Evolutionary conservation across 192 early-diverging fungal genomes (phyloP), one percentile per base, ranked within the genome.

Genomic region (Geranomyces variabilis): DNA sequence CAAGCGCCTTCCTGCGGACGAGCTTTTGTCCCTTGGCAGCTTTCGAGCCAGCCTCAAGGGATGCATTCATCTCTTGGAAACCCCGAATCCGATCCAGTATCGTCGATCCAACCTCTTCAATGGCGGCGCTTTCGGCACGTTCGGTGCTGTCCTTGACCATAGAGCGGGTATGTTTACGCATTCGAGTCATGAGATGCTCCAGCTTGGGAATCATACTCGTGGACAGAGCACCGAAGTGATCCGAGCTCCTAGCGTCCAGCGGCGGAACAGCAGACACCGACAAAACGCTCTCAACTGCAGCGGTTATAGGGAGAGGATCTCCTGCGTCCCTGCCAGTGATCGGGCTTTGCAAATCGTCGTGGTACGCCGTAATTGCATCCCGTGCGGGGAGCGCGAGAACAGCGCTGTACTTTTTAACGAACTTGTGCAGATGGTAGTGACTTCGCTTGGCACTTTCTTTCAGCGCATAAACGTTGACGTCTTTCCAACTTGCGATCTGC

Each of bases 401-500:
- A 43, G 90, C 89, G 1, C 91, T 80, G 75, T 94, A 96, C 69
- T 92, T 90, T 28, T 89, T 90, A 48, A 99, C 83, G 69, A 94
- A 94, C 80, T 96, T 97, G 76, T 91, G 80, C 55, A 99, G 76
- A 36, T 95, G 94, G 61, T 89, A 80, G 78, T 99, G 97, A 9
- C 95, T 94, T 79, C 92, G 89, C 45, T 89, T 90, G 0, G 97
- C 94, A 81, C 92, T 93, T 65, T 93, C 92, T 28, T 90, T 86
- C 36, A 99, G 77, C 0, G 97, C 95, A 66, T 90, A 92, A 10
- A 95, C 91, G 69, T 96, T 99, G 19, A 94, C 90, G 75, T 99
- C 97, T 77, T 96, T 96, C 94, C 95, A 99, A 49, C 85, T 91
- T 5, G 96, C 96, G 69, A 99, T 94, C 81, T 93, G 90, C 36